A percentile compares a stretch with the other conserved stretches of the same genome.
Evolutionary conservation across 2,329 filamentous ascomycete species (phyloP).

Genomic region (Exophiala mesophila): DNA sequence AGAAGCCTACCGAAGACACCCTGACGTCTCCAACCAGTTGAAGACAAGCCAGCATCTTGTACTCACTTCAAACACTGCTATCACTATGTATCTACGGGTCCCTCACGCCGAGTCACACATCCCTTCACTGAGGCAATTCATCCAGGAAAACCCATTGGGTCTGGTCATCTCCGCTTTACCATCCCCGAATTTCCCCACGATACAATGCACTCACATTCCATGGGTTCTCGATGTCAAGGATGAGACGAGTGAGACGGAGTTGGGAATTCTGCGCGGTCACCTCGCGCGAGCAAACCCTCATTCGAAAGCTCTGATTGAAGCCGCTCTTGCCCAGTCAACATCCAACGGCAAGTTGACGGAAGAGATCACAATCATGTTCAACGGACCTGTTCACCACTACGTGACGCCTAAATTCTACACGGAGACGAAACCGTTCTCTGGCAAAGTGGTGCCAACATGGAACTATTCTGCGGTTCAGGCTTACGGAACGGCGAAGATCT

Average conservation of each 20-base stretch:
- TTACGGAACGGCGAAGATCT: slow-evolving; percentile 55
- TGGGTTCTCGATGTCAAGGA: slow-evolving; percentile 50
- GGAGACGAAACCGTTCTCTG: slow-evolving; percentile 59
- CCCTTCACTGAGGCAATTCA: slow-evolving; percentile 50
- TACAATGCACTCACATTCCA: slow-evolving; percentile 59
- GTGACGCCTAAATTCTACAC: slow-evolving; percentile 65
- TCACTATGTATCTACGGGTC: slow-evolving; percentile 53
- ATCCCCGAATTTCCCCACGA: slow-evolving; percentile 45
- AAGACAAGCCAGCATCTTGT: too few relatives aligned
- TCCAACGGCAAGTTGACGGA: slow-evolving; percentile 31
- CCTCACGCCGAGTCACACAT: slow-evolving; percentile 51
- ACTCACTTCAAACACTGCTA: too few relatives aligned
- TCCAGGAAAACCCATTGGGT: slow-evolving; percentile 57
- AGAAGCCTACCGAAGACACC: too few relatives aligned
- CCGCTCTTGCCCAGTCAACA: slow-evolving; percentile 22
- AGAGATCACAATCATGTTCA: slow-evolving; percentile 62
- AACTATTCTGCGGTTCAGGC: slow-evolving; percentile 63
- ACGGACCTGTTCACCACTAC: slow-evolving; percentile 54
- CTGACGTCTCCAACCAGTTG: too few relatives aligned
- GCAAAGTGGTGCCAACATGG: slow-evolving; percentile 67
- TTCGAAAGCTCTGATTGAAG: slow-evolving; percentile 55
- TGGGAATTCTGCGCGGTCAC: slow-evolving; percentile 53
- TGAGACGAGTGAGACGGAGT: slow-evolving; percentile 36
- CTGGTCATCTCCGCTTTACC: slow-evolving; percentile 58
- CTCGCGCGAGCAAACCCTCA: slow-evolving; percentile 61